phyloP scores from a whole-genome alignment of 176 grass and related monocot species.

The Musa troglodytarum region DNA sequence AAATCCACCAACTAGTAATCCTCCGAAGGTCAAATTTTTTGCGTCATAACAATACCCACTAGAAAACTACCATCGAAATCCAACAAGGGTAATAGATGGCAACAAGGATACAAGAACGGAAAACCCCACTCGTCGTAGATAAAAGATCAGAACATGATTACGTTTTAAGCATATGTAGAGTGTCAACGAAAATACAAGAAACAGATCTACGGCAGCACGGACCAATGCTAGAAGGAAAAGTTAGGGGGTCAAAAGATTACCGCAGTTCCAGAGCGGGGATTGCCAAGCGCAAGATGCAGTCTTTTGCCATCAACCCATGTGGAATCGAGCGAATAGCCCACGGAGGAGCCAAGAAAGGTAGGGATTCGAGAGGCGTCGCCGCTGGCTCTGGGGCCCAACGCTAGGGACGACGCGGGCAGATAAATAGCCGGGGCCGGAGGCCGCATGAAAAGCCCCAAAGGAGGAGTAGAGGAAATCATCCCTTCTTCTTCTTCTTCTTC shows the following conservation, averaged over 20 bases:
- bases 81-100: too few relatives aligned
- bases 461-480: constrained; percentile 20
- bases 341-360: constrained; percentile 14
- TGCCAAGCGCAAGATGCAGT: not conserved
- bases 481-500: not conserved
- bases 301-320: constrained; percentile 23
- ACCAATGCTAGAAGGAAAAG: not conserved
- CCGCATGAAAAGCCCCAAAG: constrained; percentile 11
- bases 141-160: too few relatives aligned
- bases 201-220: not conserved
- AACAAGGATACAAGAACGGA: too few relatives aligned
- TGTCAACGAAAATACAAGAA: not conserved
- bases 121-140: too few relatives aligned
- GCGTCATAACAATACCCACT: too few relatives aligned
- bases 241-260: constrained; percentile 8
- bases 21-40: too few relatives aligned
- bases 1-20: too few relatives aligned
- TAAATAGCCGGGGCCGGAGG: constrained; percentile 1
- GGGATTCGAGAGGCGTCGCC: constrained; percentile 23
- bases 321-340: not conserved
- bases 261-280: constrained; percentile 6
- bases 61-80: too few relatives aligned
- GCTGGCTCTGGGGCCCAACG: not conserved
- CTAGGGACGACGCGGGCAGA: not conserved
- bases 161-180: too few relatives aligned